phyloP scores from a whole-genome alignment of 139 green algal species.

The Mesostigma viride region DNA sequence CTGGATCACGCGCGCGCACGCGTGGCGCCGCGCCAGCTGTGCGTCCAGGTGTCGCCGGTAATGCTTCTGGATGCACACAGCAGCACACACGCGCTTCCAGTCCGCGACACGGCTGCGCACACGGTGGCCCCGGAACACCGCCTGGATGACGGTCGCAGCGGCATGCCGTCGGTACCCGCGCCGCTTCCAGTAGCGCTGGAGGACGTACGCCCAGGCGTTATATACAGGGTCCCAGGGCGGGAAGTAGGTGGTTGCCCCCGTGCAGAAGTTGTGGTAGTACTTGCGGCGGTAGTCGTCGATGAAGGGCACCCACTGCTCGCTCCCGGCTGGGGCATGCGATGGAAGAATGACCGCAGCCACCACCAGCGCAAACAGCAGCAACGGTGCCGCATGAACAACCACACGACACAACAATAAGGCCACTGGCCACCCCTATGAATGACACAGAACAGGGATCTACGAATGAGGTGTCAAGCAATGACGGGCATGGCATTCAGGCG shows the following conservation, averaged over 20 bases:
- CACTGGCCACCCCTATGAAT: no score
- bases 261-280: constrained; percentile 10
- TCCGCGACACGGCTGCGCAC: constrained; percentile 8
- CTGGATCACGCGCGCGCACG: no score
- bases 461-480: no score
- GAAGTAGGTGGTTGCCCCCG: constrained; percentile 9
- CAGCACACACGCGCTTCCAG: constrained; percentile 18
- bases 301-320: constrained; percentile 16
- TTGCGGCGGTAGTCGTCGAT: constrained; percentile 1
- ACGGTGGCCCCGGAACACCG: constrained; percentile 9
- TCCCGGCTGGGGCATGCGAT: not conserved
- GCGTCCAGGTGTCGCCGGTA: not conserved
- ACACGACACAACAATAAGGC: no score
- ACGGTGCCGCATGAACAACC: no score
- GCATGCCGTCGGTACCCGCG: not conserved
- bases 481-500: no score
- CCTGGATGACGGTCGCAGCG: constrained; percentile 7
- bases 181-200: constrained; percentile 11
- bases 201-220: not conserved
- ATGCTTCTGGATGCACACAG: constrained; percentile 22
- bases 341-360: no score
- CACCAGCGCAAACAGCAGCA: no score
- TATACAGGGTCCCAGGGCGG: constrained; percentile 12
- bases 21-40: no score
- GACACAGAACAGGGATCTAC: no score